These are phyloP conservation scores for Smittium culicis DNA, from an alignment of 371 early-diverging fungal species.

Conservation along the genomic window DNA sequence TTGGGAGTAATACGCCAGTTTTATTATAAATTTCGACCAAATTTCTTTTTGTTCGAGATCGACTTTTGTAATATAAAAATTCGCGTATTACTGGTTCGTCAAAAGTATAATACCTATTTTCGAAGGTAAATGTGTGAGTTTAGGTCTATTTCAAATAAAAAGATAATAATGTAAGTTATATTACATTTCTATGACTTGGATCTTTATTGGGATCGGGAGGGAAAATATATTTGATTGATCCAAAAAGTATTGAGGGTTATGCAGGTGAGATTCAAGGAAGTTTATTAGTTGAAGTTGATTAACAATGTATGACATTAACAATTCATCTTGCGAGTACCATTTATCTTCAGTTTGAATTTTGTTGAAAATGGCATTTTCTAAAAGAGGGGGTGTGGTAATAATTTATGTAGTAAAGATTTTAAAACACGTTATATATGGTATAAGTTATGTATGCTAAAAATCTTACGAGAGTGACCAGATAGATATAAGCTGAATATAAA, in stretches of 20 bases:
- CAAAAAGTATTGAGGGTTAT: constrained; percentile 21
- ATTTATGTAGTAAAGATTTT: not conserved
- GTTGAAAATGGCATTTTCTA: not conserved
- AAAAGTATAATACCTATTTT: constrained; percentile 35
- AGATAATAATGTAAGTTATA: not conserved
- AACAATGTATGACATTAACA: constrained; percentile 11
- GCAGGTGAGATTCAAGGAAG: constrained; percentile 19
- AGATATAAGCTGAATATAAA: constrained; percentile 5
- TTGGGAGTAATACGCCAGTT: constrained; percentile 29
- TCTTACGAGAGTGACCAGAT: not conserved
- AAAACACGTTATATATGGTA: too few relatives aligned
- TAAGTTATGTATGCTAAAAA: not conserved
- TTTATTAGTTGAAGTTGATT: constrained; percentile 19
- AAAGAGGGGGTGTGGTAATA: not conserved
- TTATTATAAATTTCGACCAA: constrained; percentile 25
- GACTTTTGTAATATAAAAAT: constrained; percentile 34
- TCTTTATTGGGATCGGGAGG: constrained; percentile 21
- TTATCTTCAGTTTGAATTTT: not conserved
- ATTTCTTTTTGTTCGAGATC: constrained; percentile 28
- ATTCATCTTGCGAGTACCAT: not conserved
- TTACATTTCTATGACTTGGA: constrained; percentile 30
- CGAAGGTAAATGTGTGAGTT: not conserved
- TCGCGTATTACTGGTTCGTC: constrained; percentile 38
- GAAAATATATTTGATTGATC: constrained; percentile 34
- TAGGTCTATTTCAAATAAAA: not conserved